phyloP scores from a whole-genome alignment of 257 asterid species.

The Solanum arcanum region DNA sequence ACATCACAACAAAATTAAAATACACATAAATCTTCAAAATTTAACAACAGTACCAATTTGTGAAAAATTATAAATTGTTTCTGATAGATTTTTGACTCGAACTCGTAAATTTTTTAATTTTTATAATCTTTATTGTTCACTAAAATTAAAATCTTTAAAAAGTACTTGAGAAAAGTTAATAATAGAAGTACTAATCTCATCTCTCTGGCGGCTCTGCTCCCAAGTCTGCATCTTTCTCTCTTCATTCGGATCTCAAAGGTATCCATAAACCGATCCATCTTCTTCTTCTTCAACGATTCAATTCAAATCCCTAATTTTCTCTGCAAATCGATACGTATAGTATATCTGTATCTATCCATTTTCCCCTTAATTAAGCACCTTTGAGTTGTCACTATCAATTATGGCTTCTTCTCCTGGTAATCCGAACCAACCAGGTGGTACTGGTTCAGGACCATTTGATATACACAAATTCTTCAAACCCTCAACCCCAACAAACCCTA shows the following conservation, averaged over 20 bases:
- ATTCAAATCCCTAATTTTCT: background rate
- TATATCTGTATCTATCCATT: background rate
- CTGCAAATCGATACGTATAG: background rate
- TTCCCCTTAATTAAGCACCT: background rate
- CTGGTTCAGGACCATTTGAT: conserved; percentile 38
- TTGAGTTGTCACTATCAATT: background rate
- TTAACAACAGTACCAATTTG: background rate
- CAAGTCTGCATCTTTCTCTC: background rate
- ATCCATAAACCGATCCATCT: background rate
- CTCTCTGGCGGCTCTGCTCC: background rate
- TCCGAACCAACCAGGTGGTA: conserved; percentile 65
- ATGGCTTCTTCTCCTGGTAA: conserved; percentile 56
- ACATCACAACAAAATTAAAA: background rate
- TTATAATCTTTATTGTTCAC: background rate
- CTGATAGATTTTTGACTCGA: background rate
- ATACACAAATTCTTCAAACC: conserved; percentile 59
- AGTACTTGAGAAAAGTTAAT: background rate
- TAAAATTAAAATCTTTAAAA: background rate
- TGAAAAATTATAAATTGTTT: accelerated
- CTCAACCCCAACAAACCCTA: conserved; percentile 31
- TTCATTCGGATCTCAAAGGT: background rate
- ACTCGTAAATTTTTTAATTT: too few species aligned
- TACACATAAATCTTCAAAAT: background rate
- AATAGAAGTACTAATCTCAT: background rate
- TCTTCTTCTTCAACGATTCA: background rate